These are phyloP conservation scores for Pestalotiopsis sp. DNA, from an alignment of 2,329 filamentous ascomycete species.

Conservation along the genomic window DNA sequence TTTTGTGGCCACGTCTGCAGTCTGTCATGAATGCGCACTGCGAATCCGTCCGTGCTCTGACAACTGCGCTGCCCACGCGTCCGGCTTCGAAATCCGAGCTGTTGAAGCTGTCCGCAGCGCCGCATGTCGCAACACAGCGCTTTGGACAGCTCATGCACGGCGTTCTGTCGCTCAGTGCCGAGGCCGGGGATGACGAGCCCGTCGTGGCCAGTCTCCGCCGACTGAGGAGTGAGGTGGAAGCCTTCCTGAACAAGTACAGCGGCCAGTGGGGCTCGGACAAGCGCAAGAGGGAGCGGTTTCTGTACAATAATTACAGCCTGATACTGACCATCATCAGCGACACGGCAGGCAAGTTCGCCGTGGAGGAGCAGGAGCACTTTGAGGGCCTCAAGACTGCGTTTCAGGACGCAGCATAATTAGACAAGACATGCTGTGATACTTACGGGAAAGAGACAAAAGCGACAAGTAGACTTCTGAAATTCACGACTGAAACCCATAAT, in stretches of 20 bases:
- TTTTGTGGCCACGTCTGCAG: constrained; percentile 94
- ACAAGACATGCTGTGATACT: no score
- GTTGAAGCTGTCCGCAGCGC: constrained; percentile 73
- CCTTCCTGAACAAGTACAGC: constrained; percentile 77
- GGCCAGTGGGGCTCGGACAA: constrained; percentile 73
- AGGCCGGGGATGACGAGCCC: constrained; percentile 92
- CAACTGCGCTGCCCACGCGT: constrained; percentile 51
- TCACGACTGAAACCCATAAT: no score
- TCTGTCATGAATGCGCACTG: constrained; percentile 91
- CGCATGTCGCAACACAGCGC: constrained; percentile 90
- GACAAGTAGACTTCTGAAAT: no score
- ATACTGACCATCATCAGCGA: constrained; percentile 91
- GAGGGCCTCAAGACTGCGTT: constrained; percentile 64
- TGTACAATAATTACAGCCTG: constrained; percentile 95
- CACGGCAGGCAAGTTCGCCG: constrained; percentile 70
- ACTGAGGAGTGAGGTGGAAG: constrained; percentile 79
- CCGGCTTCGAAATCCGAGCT: constrained; percentile 52
- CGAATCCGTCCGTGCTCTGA: constrained; percentile 75
- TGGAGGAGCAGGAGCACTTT: constrained; percentile 77
- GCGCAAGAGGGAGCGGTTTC: constrained; percentile 81
- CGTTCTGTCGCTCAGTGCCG: constrained; percentile 80
- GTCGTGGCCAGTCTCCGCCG: constrained; percentile 79
- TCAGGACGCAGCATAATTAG: constrained; percentile 44
- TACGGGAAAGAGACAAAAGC: no score
- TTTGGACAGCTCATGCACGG: constrained; percentile 92